A percentile compares a stretch with the other conserved stretches of the same genome.
These are phyloP conservation scores for Rhizophagus clarus DNA, from an alignment of 192 early-diverging fungal genomes.

Conservation along the genomic window DNA sequence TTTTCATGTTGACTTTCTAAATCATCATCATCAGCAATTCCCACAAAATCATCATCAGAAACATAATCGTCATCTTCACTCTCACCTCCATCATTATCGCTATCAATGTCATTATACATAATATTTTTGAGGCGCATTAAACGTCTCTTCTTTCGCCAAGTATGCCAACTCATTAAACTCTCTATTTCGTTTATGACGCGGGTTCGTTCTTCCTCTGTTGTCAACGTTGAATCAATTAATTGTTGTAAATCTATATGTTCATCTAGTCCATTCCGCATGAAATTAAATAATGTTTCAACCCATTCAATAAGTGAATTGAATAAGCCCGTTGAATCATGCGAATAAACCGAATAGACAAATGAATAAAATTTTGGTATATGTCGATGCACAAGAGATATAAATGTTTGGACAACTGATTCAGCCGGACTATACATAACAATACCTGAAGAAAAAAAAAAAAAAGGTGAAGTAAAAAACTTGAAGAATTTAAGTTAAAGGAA, in stretches of 20 bases:
- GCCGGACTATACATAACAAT: background rate
- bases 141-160: constrained; percentile 39
- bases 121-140: constrained; percentile 36
- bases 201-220: constrained; percentile 35
- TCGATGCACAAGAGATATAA: constrained; percentile 49
- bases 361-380: constrained; percentile 56
- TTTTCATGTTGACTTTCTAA: background rate
- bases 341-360: constrained; percentile 58
- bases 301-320: constrained; percentile 52
- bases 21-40: background rate
- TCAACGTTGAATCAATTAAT: constrained; percentile 31
- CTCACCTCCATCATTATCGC: constrained; percentile 22
- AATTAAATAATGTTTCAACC: constrained; percentile 45
- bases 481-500: background rate
- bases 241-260: constrained; percentile 35
- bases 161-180: constrained; percentile 32
- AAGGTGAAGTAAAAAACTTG: background rate
- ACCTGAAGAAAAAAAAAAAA: background rate
- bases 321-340: constrained; percentile 46
- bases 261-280: constrained; percentile 45
- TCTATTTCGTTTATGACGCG: constrained; percentile 40
- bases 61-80: background rate
- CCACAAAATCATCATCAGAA: constrained; percentile 25
- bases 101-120: constrained; percentile 33
- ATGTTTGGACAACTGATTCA: constrained; percentile 40